These are phyloP conservation scores for Thermomucor indicae-seudaticae DNA, from an alignment of 371 early-diverging fungal genomes.

Conservation along the genomic window DNA sequence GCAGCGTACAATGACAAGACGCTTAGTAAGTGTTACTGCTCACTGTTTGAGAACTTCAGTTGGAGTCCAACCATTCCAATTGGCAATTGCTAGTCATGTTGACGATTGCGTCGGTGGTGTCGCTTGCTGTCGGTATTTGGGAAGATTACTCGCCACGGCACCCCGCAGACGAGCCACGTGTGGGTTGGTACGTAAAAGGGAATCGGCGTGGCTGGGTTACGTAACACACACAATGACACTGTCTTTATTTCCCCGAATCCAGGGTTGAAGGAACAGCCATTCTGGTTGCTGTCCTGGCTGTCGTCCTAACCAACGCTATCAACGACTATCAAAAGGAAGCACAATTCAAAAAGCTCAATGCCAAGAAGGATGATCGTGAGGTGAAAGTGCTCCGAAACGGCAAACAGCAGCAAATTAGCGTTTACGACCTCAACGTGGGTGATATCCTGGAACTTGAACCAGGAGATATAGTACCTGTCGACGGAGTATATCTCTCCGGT, in stretches of 20 bases:
- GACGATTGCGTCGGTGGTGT: conserved; percentile 74
- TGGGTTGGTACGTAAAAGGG: conserved; percentile 52
- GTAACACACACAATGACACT: conserved; percentile 5
- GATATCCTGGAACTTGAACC: conserved; percentile 90
- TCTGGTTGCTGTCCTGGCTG: conserved; percentile 83
- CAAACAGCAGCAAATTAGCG: conserved; percentile 75
- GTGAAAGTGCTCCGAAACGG: conserved; percentile 81
- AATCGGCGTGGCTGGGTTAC: conserved; percentile 3
- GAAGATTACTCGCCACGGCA: conserved; percentile 63
- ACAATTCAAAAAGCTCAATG: conserved; percentile 90
- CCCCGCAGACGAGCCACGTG: conserved; percentile 56
- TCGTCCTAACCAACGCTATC: conserved; percentile 88
- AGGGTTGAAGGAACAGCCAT: conserved; percentile 90
- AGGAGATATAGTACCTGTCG: conserved; percentile 92
- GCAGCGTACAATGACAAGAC: conserved; percentile 69
- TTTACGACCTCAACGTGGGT: conserved; percentile 84
- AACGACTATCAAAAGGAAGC: conserved; percentile 96
- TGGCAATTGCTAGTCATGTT: conserved; percentile 41
- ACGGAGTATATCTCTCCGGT: conserved; percentile 78
- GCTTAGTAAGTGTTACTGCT: conserved; percentile 45
- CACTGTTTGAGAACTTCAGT: background rate
- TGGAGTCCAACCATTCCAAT: background rate
- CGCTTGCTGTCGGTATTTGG: conserved; percentile 72
- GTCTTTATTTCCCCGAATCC: conserved; percentile 3
- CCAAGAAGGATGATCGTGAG: conserved; percentile 85